Evolutionary conservation across 148 eudicot species (phyloP).

Genomic region (Fagopyrum esculentum): DNA sequence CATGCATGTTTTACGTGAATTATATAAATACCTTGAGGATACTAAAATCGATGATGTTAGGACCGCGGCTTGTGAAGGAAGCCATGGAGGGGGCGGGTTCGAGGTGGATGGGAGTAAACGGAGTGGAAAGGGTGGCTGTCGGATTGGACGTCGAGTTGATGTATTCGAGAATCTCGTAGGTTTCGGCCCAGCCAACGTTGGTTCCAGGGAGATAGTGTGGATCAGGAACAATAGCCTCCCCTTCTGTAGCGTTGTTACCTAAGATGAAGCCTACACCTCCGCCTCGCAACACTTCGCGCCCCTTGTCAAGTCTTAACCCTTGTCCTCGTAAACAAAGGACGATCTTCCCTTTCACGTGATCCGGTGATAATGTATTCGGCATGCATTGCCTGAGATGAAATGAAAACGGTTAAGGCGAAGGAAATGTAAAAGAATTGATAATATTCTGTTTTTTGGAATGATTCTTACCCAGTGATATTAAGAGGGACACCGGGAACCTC

Average conservation of each 20-base stretch:
- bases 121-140: slow-evolving; percentile 43
- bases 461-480: slow-evolving; percentile 36
- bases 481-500: slow-evolving; percentile 31
- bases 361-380: slow-evolving; percentile 53
- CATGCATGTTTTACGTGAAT: background rate
- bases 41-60: slow-evolving; percentile 41
- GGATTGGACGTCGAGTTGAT: slow-evolving; percentile 46
- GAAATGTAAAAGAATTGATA: too few species aligned
- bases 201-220: slow-evolving; percentile 79
- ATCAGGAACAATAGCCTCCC: slow-evolving; percentile 39
- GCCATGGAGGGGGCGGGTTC: slow-evolving; percentile 75
- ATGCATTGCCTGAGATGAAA: slow-evolving; percentile 52
- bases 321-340: slow-evolving; percentile 66
- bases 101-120: slow-evolving; percentile 30
- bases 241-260: slow-evolving; percentile 34
- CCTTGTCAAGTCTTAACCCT: slow-evolving; percentile 60
- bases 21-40: slow-evolving; percentile 47
- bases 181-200: slow-evolving; percentile 33
- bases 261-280: slow-evolving; percentile 64
- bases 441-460: too few species aligned
- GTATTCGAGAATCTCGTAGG: slow-evolving; percentile 38
- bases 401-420: too few species aligned
- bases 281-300: slow-evolving; percentile 65
- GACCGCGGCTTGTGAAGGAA: slow-evolving; percentile 63
- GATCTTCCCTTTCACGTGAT: slow-evolving; percentile 57